Evolutionary conservation across 345 rosid species (phyloP), one percentile per base, ranked within the genome.

Genomic region (Aurinia saxatilis): DNA sequence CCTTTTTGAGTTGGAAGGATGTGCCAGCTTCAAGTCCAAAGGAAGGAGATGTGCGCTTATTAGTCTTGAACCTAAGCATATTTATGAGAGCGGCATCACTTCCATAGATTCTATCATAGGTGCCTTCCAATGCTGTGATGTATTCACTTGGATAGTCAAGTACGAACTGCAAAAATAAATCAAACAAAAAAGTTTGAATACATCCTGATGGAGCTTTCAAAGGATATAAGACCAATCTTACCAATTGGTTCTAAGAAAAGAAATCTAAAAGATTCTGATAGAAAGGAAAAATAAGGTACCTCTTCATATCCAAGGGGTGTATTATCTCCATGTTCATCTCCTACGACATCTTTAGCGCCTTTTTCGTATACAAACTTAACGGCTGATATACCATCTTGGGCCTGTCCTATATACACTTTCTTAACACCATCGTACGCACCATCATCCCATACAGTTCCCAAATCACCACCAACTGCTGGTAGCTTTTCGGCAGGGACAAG

Each of bases 391-490:
- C 69, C 69, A 48, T 47, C 49, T 1, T 46, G 13, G 12, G 23
- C 27, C 50, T 65, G 65, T 5, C 71, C 66, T 16, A 71, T 55
- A 31, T 2, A 56, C 21, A 65, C 69, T 8, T 58, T 41, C 5
- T 30, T 58, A 8, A 71, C 50, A 10, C 71, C 66, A 14, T 50
- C 55, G 30, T 21, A 57, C 8, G 52, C 52, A 33, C 65, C 70
- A 63, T 71, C 70, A 21, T 71, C 65, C 70, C 70, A 71, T 64
- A 14, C 15, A 57, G 18, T 31, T 56, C 75, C 70, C n/a, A 8
- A 17, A 10, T 45, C 50, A 30, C 63, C 17, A 46, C 68, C 73
- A 33, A 21, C 5, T 3, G 41, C 73, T 3, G 10, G 4, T 12
- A 68, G 67, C 45, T 44, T 68, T 10, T 52, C 12, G 35, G 29